Conservation (phyloP, 2,329 filamentous ascomycete species). For the Colletotrichum tamarilloi region DNA sequence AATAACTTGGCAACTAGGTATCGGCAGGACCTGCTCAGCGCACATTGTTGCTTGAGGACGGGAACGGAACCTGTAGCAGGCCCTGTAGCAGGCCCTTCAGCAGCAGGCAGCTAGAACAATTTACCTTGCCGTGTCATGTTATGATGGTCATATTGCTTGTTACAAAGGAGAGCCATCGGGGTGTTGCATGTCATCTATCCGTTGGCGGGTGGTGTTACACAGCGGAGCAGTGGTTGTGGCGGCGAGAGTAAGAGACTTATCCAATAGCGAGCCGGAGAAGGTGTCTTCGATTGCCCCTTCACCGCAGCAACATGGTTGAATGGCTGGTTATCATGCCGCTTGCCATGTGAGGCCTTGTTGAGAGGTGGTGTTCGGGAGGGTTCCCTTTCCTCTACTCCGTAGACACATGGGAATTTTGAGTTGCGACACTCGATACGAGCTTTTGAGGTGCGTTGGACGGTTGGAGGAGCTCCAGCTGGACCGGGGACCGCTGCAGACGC, state of each 20-base stretch:
- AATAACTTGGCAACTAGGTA: background rate
- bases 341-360: background rate
- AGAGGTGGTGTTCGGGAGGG: background rate
- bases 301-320: background rate
- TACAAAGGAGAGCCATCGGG: slow-evolving; percentile 21
- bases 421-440: slow-evolving; percentile 21
- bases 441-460: background rate
- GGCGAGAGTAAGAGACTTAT: background rate
- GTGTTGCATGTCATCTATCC: slow-evolving; percentile 1
- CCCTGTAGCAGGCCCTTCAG: background rate
- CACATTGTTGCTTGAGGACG: background rate
- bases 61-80: background rate
- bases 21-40: background rate
- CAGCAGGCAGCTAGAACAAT: background rate
- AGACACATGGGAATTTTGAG: background rate
- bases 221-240: background rate
- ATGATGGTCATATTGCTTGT: slow-evolving; percentile 6
- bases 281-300: background rate
- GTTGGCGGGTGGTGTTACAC: slow-evolving; percentile 21
- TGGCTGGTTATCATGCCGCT: background rate
- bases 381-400: background rate
- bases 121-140: slow-evolving; percentile 21
- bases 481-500: slow-evolving; percentile 28
- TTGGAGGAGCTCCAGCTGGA: slow-evolving; percentile 5
- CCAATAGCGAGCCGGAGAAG: background rate